A percentile compares a stretch with the other conserved stretches of the same genome.
These are phyloP conservation scores for Leptographium flavum DNA, from an alignment of 2,329 filamentous ascomycete genomes.

Conservation along the genomic window DNA sequence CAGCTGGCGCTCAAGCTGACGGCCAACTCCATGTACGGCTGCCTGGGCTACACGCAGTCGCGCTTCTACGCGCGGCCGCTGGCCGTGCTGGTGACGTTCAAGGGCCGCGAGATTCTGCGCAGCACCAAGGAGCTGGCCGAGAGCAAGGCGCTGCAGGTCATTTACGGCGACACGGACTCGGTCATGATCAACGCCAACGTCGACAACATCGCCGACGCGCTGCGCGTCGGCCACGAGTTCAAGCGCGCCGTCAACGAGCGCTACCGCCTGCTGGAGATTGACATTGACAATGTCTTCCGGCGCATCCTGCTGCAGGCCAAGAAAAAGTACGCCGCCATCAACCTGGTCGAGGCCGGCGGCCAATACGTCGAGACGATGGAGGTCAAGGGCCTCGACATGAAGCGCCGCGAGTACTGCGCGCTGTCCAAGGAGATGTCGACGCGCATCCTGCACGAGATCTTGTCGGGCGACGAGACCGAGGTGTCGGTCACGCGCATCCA, in stretches of 20 bases:
- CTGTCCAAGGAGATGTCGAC: slow-evolving; percentile 91
- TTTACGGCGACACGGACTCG: slow-evolving; percentile 97
- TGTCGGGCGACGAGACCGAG: slow-evolving; percentile 87
- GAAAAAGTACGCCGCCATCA: slow-evolving; percentile 98
- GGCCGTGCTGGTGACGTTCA: slow-evolving; percentile 90
- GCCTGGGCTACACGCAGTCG: slow-evolving; percentile 90
- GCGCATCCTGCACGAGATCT: slow-evolving; percentile 79
- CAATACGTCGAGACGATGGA: slow-evolving; percentile 92
- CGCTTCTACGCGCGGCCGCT: slow-evolving; percentile 93
- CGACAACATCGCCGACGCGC: slow-evolving; percentile 77
- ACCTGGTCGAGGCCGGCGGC: slow-evolving; percentile 75
- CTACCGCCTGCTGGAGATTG: slow-evolving; percentile 87
- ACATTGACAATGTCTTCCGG: slow-evolving; percentile 95
- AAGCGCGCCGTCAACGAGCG: slow-evolving; percentile 89
- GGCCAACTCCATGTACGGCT: slow-evolving; percentile 99
- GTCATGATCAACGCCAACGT: slow-evolving; percentile 99
- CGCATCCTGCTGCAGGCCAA: slow-evolving; percentile 89
- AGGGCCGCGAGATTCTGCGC: slow-evolving; percentile 91
- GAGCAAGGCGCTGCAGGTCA: slow-evolving; percentile 79
- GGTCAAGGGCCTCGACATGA: slow-evolving; percentile 97
- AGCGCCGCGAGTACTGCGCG: slow-evolving; percentile 87
- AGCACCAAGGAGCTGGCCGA: slow-evolving; percentile 95
- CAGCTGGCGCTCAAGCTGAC: slow-evolving; percentile 93
- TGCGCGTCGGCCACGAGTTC: slow-evolving; percentile 88
- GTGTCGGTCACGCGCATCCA: slow-evolving; percentile 80